A percentile compares a stretch with the other conserved stretches of the same genome.
These are phyloP conservation scores for Fusarium sp. DNA, from an alignment of 2,329 filamentous ascomycete genomes.

Conservation along the genomic window DNA sequence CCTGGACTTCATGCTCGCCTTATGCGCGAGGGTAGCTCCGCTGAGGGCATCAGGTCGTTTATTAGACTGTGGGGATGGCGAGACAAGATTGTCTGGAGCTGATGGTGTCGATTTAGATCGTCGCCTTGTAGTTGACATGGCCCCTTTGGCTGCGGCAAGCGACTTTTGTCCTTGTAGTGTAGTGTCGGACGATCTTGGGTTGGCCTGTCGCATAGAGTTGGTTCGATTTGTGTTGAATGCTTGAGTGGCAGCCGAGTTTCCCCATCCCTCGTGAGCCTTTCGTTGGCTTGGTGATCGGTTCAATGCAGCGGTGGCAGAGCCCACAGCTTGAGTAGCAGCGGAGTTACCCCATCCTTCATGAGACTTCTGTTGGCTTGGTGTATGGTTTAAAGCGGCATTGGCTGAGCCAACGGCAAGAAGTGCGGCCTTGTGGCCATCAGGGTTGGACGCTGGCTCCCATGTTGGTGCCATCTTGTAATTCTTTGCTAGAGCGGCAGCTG, in stretches of 20 bases:
- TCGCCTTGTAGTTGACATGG: slow-evolving; percentile 72
- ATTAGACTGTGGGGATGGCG: slow-evolving; percentile 48
- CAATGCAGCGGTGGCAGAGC: slow-evolving; percentile 53
- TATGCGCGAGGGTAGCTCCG: slow-evolving; percentile 77
- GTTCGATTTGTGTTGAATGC: slow-evolving; percentile 64
- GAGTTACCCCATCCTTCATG: slow-evolving; percentile 70
- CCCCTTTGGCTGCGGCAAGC: slow-evolving; percentile 79
- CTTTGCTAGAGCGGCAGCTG: slow-evolving; percentile 58
- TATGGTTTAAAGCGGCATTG: slow-evolving; percentile 48
- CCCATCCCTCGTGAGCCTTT: slow-evolving; percentile 58
- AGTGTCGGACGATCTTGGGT: slow-evolving; percentile 49
- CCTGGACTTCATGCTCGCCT: slow-evolving; percentile 60
- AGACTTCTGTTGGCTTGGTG: slow-evolving; percentile 34
- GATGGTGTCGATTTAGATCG: slow-evolving; percentile 74
- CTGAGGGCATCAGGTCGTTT: slow-evolving; percentile 76
- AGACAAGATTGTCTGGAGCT: slow-evolving; percentile 39
- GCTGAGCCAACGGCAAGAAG: slow-evolving; percentile 68
- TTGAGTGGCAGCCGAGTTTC: slow-evolving; percentile 77
- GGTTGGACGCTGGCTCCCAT: slow-evolving; percentile 73
- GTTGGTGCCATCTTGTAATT: slow-evolving; percentile 60
- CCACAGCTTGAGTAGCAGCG: slow-evolving; percentile 73
- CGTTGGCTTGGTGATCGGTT: slow-evolving; percentile 42
- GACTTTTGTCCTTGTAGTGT: slow-evolving; percentile 71
- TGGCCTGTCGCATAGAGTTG: slow-evolving; percentile 45
- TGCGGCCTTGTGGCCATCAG: slow-evolving; percentile 80